These are phyloP conservation scores for Trypanosoma melophagium DNA, from an alignment of 208 protist species.

Conservation along the genomic window DNA sequence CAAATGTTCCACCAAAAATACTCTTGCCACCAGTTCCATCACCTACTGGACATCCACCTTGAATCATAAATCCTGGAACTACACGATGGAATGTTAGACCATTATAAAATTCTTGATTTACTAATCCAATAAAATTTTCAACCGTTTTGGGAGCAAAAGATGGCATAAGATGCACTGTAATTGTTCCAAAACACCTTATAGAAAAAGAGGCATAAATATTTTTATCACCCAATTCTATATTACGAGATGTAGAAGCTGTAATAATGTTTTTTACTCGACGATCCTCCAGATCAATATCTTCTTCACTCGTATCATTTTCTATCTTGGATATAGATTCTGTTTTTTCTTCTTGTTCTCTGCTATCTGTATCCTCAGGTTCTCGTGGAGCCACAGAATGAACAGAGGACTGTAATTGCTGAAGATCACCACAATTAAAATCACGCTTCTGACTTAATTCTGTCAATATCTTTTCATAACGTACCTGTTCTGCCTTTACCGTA, in stretches of 20 bases:
- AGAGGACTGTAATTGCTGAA: slow-evolving; percentile 17
- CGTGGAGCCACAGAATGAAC: slow-evolving; percentile 6
- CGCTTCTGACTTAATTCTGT: slow-evolving; percentile 23
- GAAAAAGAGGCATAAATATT: slow-evolving; percentile 8
- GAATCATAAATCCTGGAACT: slow-evolving; percentile 93
- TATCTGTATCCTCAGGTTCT: neutral
- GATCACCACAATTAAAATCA: slow-evolving; percentile 31
- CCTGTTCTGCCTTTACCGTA: neutral
- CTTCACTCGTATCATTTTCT: slow-evolving; percentile 5
- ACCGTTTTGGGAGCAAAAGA: slow-evolving; percentile 91
- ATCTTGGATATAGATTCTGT: neutral
- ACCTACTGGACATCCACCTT: slow-evolving; percentile 91
- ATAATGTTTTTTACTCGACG: slow-evolving; percentile 36
- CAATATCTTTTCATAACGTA: slow-evolving; percentile 5
- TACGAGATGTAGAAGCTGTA: slow-evolving; percentile 16
- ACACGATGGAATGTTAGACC: slow-evolving; percentile 94
- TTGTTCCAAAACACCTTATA: slow-evolving; percentile 48
- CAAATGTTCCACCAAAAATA: slow-evolving; percentile 84
- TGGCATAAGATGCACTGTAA: slow-evolving; percentile 90
- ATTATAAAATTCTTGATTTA: slow-evolving; percentile 91
- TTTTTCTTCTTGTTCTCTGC: slow-evolving; percentile 1
- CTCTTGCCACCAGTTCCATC: slow-evolving; percentile 93
- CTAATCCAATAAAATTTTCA: slow-evolving; percentile 95
- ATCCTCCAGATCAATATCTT: slow-evolving; percentile 28
- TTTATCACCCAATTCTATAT: slow-evolving; percentile 17